Percentiles rank a stretch among this genome's conserved stretches.
phyloP scores from a whole-genome alignment of 768 basidiomycete species.

The Pulveroboletus ravenelii region DNA sequence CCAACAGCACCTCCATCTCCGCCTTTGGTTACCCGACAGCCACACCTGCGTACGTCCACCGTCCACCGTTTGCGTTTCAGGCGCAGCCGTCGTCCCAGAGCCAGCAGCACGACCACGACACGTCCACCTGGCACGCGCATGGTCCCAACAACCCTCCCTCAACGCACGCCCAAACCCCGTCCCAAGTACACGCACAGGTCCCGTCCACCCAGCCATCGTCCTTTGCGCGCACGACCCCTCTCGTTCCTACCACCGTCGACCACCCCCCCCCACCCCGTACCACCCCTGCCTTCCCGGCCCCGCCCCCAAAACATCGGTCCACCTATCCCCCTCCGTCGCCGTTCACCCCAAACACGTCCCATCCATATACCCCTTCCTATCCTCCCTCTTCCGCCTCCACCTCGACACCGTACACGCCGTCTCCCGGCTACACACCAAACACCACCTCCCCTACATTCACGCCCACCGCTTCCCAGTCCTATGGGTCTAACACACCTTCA shows the following conservation, averaged over 20 bases:
- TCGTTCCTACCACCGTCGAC: conserved; percentile 30
- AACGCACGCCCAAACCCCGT: conserved; percentile 15
- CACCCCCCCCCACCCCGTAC: conserved; percentile 9
- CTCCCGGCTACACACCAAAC: conserved; percentile 16
- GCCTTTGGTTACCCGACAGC: conserved; percentile 22
- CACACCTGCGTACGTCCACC: conserved; percentile 18
- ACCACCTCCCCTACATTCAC: conserved; percentile 25
- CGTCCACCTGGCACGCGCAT: conserved; percentile 19
- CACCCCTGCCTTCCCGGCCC: conserved; percentile 9
- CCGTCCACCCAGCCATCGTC: conserved; percentile 11
- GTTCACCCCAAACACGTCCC: conserved; percentile 17
- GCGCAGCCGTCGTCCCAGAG: conserved; percentile 12
- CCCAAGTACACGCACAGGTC: conserved; percentile 17
- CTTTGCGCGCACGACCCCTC: conserved; percentile 25
- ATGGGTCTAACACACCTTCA: conserved; percentile 7
- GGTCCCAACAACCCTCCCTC: conserved; percentile 7
- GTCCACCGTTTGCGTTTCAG: conserved; percentile 21
- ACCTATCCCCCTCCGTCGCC: conserved; percentile 18
- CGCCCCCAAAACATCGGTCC: conserved; percentile 19
- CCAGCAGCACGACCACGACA: conserved; percentile 18
- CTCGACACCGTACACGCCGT: conserved; percentile 16
- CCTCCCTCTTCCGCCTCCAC: conserved; percentile 16
- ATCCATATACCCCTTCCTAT: conserved; percentile 12
- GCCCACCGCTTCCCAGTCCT: conserved; percentile 19
- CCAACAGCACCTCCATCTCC: conserved; percentile 17